Evolutionary conservation across 2,329 filamentous ascomycete genomes (phyloP), one percentile per base, ranked within the genome.

Genomic region (Colletotrichum tropicicola): DNA sequence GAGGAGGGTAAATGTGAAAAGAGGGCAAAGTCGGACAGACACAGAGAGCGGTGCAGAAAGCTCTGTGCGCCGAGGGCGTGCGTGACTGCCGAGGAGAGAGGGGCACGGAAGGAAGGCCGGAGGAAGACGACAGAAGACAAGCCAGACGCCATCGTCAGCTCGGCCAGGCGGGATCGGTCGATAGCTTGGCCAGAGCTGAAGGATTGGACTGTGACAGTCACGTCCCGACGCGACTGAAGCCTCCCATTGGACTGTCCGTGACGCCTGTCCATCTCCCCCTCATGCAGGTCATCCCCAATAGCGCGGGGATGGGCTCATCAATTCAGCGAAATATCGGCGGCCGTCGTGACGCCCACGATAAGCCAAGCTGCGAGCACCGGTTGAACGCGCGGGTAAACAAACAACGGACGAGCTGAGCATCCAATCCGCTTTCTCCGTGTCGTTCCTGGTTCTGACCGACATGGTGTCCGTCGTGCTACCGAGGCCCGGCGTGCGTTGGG

Each of bases 211-310:
- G 8, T 48, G 43, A 57, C 19, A 48, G 28, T 39, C 32, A 60
- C 17, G 25, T 54, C 48, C 27, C 13, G 48, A 60, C 19, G 48
- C 30, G 56, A 23, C 10, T 27, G 43, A 41, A 25, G 48, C 32
- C 43, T 45, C 43, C 57, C 61, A 65, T 65, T 65, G 61, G 61
- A 45, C 60, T 60, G 60, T 44, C 8, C 39, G 19, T 37, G 45
- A 59, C 55, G 59, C 54, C 55, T 32, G 41, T 44, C 27, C 43
- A 57, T 51, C 35, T 51, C 49, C 49, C 28, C 43, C 43, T 44
- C 61, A 45, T 65, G 61, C 61, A 65, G 41, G 61, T 51, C 55
- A 61, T 65, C 61, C 43, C 61, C 47, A 53, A 60, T 53, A 64
- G 60, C 32, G 56, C 32, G 56, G 10, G 27, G 43, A 45, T 32